Conservation (phyloP, 805 yeast genomes). For the Sugiyamaella marilandica region DNA sequence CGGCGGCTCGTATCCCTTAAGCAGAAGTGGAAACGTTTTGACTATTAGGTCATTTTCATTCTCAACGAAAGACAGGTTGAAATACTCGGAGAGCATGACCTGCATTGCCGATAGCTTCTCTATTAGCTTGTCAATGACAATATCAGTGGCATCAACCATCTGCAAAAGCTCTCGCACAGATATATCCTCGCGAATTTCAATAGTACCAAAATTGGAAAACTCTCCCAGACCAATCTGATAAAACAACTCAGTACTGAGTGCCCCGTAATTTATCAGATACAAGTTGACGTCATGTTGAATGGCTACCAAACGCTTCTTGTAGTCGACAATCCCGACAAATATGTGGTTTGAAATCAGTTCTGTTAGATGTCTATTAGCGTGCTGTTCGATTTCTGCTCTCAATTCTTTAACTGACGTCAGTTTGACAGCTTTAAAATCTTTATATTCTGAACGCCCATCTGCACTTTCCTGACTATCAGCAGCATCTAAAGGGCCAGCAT, state of each 20-base stretch:
- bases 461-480: not conserved
- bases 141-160: slow-evolving; percentile 31
- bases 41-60: slow-evolving; percentile 30
- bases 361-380: slow-evolving; percentile 52
- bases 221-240: slow-evolving; percentile 77
- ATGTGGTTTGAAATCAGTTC: slow-evolving; percentile 63
- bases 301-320: slow-evolving; percentile 63
- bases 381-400: slow-evolving; percentile 44
- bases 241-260: slow-evolving; percentile 61
- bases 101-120: slow-evolving; percentile 44
- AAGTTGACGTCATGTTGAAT: slow-evolving; percentile 78
- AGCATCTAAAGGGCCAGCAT: not conserved
- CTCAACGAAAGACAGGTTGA: slow-evolving; percentile 45
- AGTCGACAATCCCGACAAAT: slow-evolving; percentile 81
- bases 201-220: slow-evolving; percentile 74
- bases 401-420: slow-evolving; percentile 45
- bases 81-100: slow-evolving; percentile 81
- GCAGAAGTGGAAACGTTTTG: slow-evolving; percentile 58
- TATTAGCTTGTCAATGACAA: slow-evolving; percentile 22
- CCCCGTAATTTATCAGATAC: slow-evolving; percentile 74
- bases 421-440: slow-evolving; percentile 5
- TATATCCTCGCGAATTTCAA: slow-evolving; percentile 26
- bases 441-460: not conserved
- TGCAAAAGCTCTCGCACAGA: slow-evolving; percentile 37
- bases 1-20: slow-evolving; percentile 60